phyloP scores from a whole-genome alignment of 768 basidiomycete species.

The Suillus brevipes region DNA sequence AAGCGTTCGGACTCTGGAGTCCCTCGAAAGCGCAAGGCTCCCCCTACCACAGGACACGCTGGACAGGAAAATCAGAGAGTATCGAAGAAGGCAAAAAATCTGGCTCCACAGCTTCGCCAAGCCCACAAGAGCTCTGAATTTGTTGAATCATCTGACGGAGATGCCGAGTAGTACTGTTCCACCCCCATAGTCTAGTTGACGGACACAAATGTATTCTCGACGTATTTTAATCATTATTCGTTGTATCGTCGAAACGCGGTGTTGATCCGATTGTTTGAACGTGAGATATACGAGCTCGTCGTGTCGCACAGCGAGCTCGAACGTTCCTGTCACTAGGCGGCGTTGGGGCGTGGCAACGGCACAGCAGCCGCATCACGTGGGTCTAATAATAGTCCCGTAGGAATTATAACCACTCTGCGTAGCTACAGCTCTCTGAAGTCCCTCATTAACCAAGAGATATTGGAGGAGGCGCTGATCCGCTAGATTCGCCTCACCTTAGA shows the following conservation, averaged over 20 bases:
- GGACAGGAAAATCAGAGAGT: neutral
- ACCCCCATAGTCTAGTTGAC: too few species aligned
- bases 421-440: too few species aligned
- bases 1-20: constrained; percentile 1
- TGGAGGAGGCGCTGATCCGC: neutral
- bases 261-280: too few species aligned
- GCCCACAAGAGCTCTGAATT: neutral
- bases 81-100: neutral
- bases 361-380: too few species aligned
- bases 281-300: neutral
- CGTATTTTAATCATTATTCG: too few species aligned
- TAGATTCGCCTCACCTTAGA: neutral
- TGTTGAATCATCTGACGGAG: neutral
- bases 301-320: too few species aligned
- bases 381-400: neutral
- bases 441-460: too few species aligned
- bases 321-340: too few species aligned
- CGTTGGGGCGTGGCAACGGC: too few species aligned
- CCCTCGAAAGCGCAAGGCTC: neutral
- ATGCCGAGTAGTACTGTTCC: neutral
- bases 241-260: too few species aligned
- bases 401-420: too few species aligned
- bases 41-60: neutral
- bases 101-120: neutral
- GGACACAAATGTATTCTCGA: too few species aligned